Evolutionary conservation across 129 eudicot genomes (phyloP).

Genomic region (Saussurea involucrata): DNA sequence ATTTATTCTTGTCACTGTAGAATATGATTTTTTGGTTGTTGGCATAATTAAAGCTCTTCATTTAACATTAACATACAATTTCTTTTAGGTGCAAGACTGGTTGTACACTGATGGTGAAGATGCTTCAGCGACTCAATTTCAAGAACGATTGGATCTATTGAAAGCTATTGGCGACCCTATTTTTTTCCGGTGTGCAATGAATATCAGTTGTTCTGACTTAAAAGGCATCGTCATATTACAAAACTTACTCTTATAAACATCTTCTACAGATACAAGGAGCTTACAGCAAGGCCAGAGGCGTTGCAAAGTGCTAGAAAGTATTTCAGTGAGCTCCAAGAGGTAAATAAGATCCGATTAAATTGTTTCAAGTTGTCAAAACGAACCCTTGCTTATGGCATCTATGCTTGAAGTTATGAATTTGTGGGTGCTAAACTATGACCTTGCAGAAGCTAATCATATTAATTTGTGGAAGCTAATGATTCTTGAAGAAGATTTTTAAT

Average conservation of each 20-base stretch:
- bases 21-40: not conserved
- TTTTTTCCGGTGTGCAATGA: conserved; percentile 60
- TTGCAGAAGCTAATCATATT: not conserved
- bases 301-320: conserved; percentile 56
- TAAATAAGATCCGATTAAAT: conserved; percentile 25
- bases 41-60: not conserved
- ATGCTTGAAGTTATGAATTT: not conserved
- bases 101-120: conserved; percentile 98
- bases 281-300: conserved; percentile 91
- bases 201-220: not conserved
- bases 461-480: not conserved
- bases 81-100: conserved; percentile 90
- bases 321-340: conserved; percentile 76
- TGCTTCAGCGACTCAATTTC: conserved; percentile 86
- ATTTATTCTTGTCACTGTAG: not conserved
- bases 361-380: conserved; percentile 9
- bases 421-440: conserved; percentile 12
- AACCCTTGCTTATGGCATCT: conserved; percentile 1
- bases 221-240: conserved; percentile 1
- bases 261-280: conserved; percentile 63
- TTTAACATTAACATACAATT: not conserved
- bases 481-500: not conserved
- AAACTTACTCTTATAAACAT: conserved; percentile 13
- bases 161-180: conserved; percentile 95
- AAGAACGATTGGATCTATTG: conserved; percentile 64